Conservation (phyloP, 805 yeast genomes). For the Saturnispora besseyi region DNA sequence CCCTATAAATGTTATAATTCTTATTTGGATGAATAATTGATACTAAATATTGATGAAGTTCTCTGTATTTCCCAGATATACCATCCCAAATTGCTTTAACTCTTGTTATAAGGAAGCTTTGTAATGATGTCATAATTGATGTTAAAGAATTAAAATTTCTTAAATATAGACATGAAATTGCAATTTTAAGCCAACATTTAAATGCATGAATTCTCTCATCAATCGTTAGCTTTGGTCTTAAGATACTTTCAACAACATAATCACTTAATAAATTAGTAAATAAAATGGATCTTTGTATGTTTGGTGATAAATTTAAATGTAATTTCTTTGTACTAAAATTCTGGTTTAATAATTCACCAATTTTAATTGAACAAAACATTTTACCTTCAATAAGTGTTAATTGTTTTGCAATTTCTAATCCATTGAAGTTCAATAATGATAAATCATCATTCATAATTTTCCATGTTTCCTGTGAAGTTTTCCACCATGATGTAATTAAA, state of each 20-base stretch:
- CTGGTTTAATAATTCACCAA: conserved; percentile 58
- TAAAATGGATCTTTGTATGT: conserved; percentile 49
- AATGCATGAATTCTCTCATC: conserved; percentile 47
- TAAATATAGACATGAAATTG: conserved; percentile 61
- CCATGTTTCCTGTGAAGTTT: conserved; percentile 48
- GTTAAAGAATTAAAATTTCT: conserved; percentile 74
- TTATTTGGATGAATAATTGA: conserved; percentile 68
- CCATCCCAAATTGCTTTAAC: conserved; percentile 50
- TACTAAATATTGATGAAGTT: conserved; percentile 53
- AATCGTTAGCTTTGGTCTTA: conserved; percentile 41
- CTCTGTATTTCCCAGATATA: conserved; percentile 49
- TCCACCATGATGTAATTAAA: conserved; percentile 40
- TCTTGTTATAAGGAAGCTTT: conserved; percentile 62
- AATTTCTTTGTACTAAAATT: conserved; percentile 54
- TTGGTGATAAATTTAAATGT: conserved; percentile 50
- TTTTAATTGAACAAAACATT: conserved; percentile 52
- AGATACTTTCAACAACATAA: conserved; percentile 61
- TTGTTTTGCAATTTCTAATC: conserved; percentile 70
- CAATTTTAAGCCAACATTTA: conserved; percentile 66
- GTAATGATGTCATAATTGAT: conserved; percentile 68
- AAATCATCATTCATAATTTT: conserved; percentile 44
- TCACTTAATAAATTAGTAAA: conserved; percentile 67
- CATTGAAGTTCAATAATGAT: conserved; percentile 49
- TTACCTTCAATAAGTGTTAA: conserved; percentile 63
- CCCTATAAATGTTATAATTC: conserved; percentile 62